Evolutionary conservation across 345 rosid genomes (phyloP).

Genomic region (Rhodamnia rubescens): DNA sequence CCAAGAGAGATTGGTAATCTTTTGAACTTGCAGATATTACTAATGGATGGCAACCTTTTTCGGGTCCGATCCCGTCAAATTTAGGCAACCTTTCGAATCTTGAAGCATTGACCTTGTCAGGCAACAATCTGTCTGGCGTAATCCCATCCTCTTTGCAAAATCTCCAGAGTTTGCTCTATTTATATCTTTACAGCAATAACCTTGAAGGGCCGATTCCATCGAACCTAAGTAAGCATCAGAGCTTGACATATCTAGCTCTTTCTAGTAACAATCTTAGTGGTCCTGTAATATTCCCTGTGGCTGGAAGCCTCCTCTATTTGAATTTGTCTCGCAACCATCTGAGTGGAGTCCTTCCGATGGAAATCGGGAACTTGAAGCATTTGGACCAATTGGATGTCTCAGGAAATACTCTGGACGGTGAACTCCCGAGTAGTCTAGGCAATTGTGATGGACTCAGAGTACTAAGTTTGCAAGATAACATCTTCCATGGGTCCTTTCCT

Average conservation of each 20-base stretch:
- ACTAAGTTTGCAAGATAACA: neutral
- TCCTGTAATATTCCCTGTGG: neutral
- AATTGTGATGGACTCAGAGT: neutral
- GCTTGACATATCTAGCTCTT: too few species aligned
- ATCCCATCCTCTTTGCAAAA: neutral
- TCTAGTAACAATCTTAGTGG: too few species aligned
- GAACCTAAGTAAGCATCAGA: too few species aligned
- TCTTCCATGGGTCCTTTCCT: neutral
- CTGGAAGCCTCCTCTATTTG: neutral
- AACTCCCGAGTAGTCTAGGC: neutral
- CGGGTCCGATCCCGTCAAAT: neutral
- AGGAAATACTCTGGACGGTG: neutral
- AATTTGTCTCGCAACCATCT: neutral
- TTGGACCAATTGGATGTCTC: neutral
- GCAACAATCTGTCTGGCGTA: neutral
- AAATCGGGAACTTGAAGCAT: neutral
- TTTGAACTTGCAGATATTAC: neutral
- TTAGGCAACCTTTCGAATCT: neutral
- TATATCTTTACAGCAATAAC: too few species aligned
- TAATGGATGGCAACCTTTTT: neutral
- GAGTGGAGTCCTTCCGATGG: neutral
- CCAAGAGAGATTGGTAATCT: slow-evolving; percentile 12
- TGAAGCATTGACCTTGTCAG: neutral
- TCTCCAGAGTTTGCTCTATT: too few species aligned
- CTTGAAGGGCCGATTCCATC: too few species aligned